Base-by-base conservation (phyloP, 179 eudicot species). In the Spergularia azorica region DNA sequence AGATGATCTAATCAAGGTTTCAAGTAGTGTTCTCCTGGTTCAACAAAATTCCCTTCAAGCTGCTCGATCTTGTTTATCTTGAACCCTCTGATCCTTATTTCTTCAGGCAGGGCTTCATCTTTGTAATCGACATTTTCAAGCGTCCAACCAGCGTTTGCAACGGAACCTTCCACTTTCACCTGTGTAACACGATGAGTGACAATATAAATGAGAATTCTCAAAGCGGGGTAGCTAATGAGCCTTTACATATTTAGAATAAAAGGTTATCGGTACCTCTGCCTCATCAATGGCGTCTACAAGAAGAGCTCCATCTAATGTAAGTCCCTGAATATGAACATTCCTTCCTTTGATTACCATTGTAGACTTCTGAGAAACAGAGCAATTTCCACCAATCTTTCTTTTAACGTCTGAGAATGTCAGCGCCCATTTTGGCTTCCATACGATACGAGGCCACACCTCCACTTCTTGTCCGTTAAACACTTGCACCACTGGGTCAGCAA, bases 401-500 rank as follows among this genome's bases (percentile, higher is more conserved):
- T 76, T 90, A 9, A 95, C 88, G 65, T 91, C 97, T 9, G 96
- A 76, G 72, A 82, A 95, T 73, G 93, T 91, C 32, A 89, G 71
- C 9, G 89, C 99, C 99, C 99, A 93, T 72, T 91, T 88, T 43
- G 99, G 98, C 80, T 89, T 94, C 98, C 97, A 95, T 57, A 87
- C 86, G 70, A 93, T 83, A 63, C 91, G 94, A 57, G 99, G 87
- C 98, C 98, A 95, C 50, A 93, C 91, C 76, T 95, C 97, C 75
- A 93, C 98, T 77, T 93, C 95, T 87, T 95, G 99, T 36, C 94
- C 98, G 26, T 91, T 95, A 79, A 90, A 93, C 71, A 82, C 88
- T 72, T 83, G 74, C n/a, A 46, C 69, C 38, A 78, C 83, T 54
- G 98, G 94, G 77, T 90, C 93, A 14, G 79, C 93, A 67, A 93